phyloP scores from a whole-genome alignment of 1,284 basidiomycete genomes.

The Microbotryum saponariae region DNA sequence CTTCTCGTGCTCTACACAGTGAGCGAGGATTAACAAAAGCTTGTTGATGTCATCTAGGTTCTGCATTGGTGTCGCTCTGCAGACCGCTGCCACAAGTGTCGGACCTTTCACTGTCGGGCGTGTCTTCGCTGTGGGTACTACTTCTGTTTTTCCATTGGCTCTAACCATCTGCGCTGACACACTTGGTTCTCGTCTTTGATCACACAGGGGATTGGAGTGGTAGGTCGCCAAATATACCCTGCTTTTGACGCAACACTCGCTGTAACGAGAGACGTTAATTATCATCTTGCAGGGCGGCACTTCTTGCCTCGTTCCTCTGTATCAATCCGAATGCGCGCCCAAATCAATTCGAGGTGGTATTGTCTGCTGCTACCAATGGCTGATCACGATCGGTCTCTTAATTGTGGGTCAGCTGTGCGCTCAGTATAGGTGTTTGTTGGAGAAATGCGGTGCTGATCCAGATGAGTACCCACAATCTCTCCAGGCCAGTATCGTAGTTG shows the following conservation, averaged over 20 bases:
- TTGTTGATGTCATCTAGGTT: slow-evolving; percentile 47
- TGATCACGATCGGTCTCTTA: slow-evolving; percentile 66
- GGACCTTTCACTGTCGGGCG: slow-evolving; percentile 53
- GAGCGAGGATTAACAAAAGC: no score
- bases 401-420: slow-evolving; percentile 42
- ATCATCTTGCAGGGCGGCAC: slow-evolving; percentile 44
- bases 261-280: no score
- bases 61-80: slow-evolving; percentile 59
- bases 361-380: slow-evolving; percentile 47
- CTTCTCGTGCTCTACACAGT: no score
- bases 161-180: no score
- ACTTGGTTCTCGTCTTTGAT: no score
- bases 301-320: slow-evolving; percentile 60
- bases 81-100: slow-evolving; percentile 36
- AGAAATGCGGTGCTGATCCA: no score
- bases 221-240: no score
- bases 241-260: no score
- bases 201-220: no score
- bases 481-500: slow-evolving; percentile 58
- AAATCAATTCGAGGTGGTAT: slow-evolving; percentile 75
- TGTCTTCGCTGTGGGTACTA: slow-evolving; percentile 55
- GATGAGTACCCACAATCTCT: no score
- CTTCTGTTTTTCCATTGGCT: no score
- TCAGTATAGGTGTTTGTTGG: no score
- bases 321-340: slow-evolving; percentile 68